Base-by-base conservation (phyloP, 495 filamentous ascomycete genomes). In the Aspergillus steynii region DNA sequence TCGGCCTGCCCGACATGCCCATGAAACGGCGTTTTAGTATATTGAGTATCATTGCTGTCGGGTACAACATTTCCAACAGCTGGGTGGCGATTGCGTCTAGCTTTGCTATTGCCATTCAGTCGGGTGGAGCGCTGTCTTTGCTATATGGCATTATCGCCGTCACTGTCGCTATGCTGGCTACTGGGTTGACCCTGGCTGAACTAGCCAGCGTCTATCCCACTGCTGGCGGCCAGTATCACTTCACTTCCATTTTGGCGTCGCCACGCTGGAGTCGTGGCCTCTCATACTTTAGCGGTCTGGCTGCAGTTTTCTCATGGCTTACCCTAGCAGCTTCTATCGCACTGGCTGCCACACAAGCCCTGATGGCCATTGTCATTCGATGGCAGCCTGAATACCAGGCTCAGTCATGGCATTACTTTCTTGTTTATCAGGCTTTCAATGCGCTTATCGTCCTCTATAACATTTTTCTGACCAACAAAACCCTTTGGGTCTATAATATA, bases 191-290 rank as follows among this genome's bases (percentile, higher is more conserved):
- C 15, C 68, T 83, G 29, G 80, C 77, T 26, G 82, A 85, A 65
- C 68, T 85, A 27, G 76, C 78, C 1, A 78, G 79, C 9, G 78
- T 78, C 53, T 83, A 80, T 69, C 80, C 81, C 0, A 83, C 82
- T 0, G 79, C 80, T 1, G 81, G 80, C 2, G 81, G 81, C 5
- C 82, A 84, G 62, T 84, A 74, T 49, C 72, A 74, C 58, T 74
- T 71, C 63, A 70, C 74, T 20, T 69, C 70, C 7, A 64, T 74
- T 15, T 61, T 76, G 26, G 69, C 71, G 6, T 63, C 68, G 29
- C 50, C 48, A 9, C 56, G 59, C 20, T 73, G 64, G 66, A 65
- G 64, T 50, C 61, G 63, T 14, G 28, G 53, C 12, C 60, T 74
- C 34, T 68, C 64, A 4, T 76, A 76, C 53, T 55, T 53, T 26